Conservation (phyloP, 768 basidiomycete genomes). For the Phanerochaete carnosa region DNA sequence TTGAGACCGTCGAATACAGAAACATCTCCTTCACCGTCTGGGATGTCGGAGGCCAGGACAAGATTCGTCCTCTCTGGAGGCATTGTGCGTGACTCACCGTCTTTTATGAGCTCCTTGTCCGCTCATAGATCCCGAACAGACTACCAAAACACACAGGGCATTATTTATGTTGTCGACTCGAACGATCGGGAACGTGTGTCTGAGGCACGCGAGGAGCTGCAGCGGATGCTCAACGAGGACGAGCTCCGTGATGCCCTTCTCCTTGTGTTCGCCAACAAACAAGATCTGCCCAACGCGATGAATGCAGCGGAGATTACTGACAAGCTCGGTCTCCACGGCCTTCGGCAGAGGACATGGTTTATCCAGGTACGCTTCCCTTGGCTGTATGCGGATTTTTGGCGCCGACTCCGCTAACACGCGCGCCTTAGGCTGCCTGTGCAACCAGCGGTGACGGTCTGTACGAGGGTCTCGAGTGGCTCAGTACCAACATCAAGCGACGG, state of each 20-base stretch:
- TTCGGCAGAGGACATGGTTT: slow-evolving; percentile 97
- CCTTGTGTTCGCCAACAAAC: slow-evolving; percentile 99
- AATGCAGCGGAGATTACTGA: slow-evolving; percentile 99
- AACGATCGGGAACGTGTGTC: slow-evolving; percentile 99
- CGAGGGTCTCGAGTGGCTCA: slow-evolving; percentile 97
- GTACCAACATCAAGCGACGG: slow-evolving; percentile 85
- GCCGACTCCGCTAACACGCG: slow-evolving; percentile 1
- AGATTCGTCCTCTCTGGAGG: slow-evolving; percentile 99
- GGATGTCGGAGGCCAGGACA: slow-evolving; percentile 99
- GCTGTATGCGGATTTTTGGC: neutral
- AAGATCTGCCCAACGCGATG: slow-evolving; percentile 99
- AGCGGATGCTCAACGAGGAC: slow-evolving; percentile 99
- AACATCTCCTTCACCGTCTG: slow-evolving; percentile 99
- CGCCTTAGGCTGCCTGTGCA: slow-evolving; percentile 86
- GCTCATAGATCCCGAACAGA: slow-evolving; percentile 48
- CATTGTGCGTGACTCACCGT: slow-evolving; percentile 72
- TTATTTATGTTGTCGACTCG: slow-evolving; percentile 99
- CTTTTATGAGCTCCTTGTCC: slow-evolving; percentile 8
- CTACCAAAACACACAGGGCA: slow-evolving; percentile 99
- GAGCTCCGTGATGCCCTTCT: slow-evolving; percentile 98
- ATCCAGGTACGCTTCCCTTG: slow-evolving; percentile 68
- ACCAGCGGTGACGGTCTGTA: slow-evolving; percentile 98
- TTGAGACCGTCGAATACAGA: slow-evolving; percentile 99
- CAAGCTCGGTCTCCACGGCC: slow-evolving; percentile 96
- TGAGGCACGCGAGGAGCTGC: slow-evolving; percentile 98